Base-by-base conservation (phyloP, 2,329 filamentous ascomycete genomes). In the Venturia oleaginea region DNA sequence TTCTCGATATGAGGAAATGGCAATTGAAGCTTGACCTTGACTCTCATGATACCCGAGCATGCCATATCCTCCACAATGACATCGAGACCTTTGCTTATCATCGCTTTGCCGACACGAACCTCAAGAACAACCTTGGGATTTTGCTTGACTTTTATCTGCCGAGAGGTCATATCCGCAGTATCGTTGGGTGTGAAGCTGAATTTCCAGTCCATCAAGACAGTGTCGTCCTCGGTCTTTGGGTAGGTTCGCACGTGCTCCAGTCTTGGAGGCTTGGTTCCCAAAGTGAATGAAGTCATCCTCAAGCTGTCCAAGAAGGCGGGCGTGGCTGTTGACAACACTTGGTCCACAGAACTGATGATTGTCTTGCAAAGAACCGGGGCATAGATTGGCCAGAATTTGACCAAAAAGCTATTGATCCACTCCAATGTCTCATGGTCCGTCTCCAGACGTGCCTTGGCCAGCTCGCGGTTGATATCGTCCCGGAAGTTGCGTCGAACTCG, bases 321-420 rank as follows among this genome's bases (percentile, higher is more conserved):
- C 0, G 92, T 97, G 2, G 92, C 87, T 0, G 90, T 92, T 72
- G 92, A 97, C 65, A 99, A 81, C 61, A 99, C 92, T 79, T 97
- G 94, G 72, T 99, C 94, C 59, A 97, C 94, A 0, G 92, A 92
- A 74, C 87, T 91, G 76, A 97, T 90, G 71, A 99, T 89, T 27
- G 91, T 95, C 69, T 94, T 86, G 66, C 92, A 93, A 15, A 99
- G 84, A 11, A 97, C 91, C 0, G 94, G 94, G 64, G 94, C 91
- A 74, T 96, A 97, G 72, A 99, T 99, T 67, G 94, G 94, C 94
- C 94, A 99, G 79, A 99, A 99, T 75, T 99, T 99, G 78, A 95
- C 86, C 70, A 99, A 75, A 79, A 99, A 99, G 70, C 91, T 96
- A 81, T 99, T 99, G 76, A 99, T 97, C 94, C 94, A 99, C 76